phyloP scores from a whole-genome alignment of 495 filamentous ascomycete species.

The Rostrohypoxylon terebratum region DNA sequence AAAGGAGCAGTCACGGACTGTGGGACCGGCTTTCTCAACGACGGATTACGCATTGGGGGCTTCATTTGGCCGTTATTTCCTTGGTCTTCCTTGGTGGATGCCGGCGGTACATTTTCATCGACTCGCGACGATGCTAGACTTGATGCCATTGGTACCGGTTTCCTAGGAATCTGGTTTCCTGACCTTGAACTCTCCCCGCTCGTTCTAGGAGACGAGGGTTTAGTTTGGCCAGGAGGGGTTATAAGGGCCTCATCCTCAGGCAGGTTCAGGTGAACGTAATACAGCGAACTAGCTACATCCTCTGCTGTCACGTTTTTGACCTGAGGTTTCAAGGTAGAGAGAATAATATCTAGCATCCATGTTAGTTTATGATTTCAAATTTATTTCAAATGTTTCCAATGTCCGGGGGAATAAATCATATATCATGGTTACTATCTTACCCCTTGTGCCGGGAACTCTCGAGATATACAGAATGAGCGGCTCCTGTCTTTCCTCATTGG shows the following conservation, averaged over 20 bases:
- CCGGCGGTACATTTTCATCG: conserved; percentile 28
- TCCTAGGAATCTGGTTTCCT: conserved; percentile 54
- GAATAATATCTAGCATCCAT: conserved; percentile 78
- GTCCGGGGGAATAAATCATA: conserved; percentile 35
- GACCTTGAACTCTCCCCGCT: conserved; percentile 60
- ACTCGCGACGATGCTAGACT: conserved; percentile 36
- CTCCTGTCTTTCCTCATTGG: conserved; percentile 70
- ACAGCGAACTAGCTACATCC: conserved; percentile 88
- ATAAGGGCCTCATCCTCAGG: conserved; percentile 66
- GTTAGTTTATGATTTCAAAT: conserved; percentile 35
- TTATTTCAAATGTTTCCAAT: too few species aligned
- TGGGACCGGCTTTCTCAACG: conserved; percentile 25
- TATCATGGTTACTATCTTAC: conserved; percentile 58
- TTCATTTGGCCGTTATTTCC: conserved; percentile 11
- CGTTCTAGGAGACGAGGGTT: conserved; percentile 58
- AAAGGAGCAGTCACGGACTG: conserved; percentile 12
- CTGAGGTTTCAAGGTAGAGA: conserved; percentile 90
- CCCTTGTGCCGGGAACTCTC: conserved; percentile 88
- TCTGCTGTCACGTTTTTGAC: conserved; percentile 86
- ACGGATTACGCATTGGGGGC: conserved; percentile 18
- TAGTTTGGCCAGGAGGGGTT: conserved; percentile 57
- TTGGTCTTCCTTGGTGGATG: conserved; percentile 46
- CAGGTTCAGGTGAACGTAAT: conserved; percentile 86
- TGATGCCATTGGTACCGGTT: conserved; percentile 54
- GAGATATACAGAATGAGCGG: conserved; percentile 89